Evolutionary conservation across 441 rosid species (phyloP).

Genomic region (Dalechampia spathulata): DNA sequence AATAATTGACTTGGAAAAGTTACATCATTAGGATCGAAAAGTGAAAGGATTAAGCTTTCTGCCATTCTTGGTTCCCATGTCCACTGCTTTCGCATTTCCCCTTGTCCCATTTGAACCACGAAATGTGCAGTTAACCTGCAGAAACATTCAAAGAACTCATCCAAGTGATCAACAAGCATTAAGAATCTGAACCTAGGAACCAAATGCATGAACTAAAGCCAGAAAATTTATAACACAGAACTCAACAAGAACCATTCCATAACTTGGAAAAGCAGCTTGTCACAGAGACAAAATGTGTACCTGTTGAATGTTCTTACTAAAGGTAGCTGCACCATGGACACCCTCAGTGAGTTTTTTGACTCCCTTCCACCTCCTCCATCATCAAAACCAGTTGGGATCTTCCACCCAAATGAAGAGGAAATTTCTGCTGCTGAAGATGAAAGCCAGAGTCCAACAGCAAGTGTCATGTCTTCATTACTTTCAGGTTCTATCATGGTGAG

Average conservation of each 20-base stretch:
- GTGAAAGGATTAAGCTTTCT: conserved; percentile 78
- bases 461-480: conserved; percentile 50
- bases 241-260: conserved; percentile 6
- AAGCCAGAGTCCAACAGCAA: conserved; percentile 71
- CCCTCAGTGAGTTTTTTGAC: conserved; percentile 80
- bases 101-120: conserved; percentile 60
- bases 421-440: conserved; percentile 61
- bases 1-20: conserved; percentile 16
- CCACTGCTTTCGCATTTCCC: conserved; percentile 78
- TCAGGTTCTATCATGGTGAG: conserved; percentile 82
- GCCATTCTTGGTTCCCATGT: conserved; percentile 94
- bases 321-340: conserved; percentile 64
- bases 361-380: conserved; percentile 80
- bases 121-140: conserved; percentile 79
- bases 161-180: not conserved
- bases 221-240: not conserved
- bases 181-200: conserved; percentile 9
- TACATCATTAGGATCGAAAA: conserved; percentile 95
- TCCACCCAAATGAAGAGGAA: conserved; percentile 86
- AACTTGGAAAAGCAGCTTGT: conserved; percentile 4
- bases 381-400: conserved; percentile 87
- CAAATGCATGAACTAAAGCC: conserved; percentile 4
- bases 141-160: conserved; percentile 20
- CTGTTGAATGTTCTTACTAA: conserved; percentile 75
- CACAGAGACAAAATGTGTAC: conserved; percentile 23